phyloP scores from a whole-genome alignment of 495 filamentous ascomycete genomes.

The Annulohypoxylon maeteangense region DNA sequence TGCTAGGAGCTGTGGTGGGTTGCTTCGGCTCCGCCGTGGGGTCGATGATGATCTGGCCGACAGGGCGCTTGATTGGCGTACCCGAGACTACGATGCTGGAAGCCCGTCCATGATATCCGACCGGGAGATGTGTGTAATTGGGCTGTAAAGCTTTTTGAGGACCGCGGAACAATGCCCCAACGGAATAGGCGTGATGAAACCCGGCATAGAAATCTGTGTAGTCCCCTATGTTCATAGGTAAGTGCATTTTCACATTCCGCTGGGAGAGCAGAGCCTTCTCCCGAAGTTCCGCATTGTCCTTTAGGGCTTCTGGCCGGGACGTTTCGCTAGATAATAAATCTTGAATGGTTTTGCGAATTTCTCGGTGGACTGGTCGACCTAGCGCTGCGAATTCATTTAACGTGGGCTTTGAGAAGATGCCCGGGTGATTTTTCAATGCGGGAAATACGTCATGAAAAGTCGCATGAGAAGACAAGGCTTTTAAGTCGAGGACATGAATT shows the following conservation, averaged over 20 bases:
- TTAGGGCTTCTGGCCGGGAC: constrained; percentile 41
- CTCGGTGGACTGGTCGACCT: constrained; percentile 74
- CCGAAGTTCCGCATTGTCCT: constrained; percentile 49
- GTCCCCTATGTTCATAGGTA: constrained; percentile 91
- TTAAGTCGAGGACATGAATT: constrained; percentile 78
- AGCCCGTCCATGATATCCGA: constrained; percentile 87
- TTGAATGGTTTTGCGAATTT: constrained; percentile 79
- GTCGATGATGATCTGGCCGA: constrained; percentile 82
- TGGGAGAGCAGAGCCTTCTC: constrained; percentile 58
- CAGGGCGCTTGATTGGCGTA: constrained; percentile 77
- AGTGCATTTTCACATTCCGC: constrained; percentile 72
- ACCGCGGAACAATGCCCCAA: constrained; percentile 86
- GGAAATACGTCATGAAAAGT: constrained; percentile 71
- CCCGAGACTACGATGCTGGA: constrained; percentile 83
- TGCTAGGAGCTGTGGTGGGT: constrained; percentile 70
- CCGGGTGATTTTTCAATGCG: constrained; percentile 63
- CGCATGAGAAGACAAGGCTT: constrained; percentile 64
- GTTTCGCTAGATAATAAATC: constrained; percentile 71
- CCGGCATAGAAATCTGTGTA: constrained; percentile 99
- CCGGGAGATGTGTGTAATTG: constrained; percentile 91
- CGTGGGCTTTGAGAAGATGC: constrained; percentile 73
- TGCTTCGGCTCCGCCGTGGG: constrained; percentile 65
- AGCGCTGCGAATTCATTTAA: constrained; percentile 87
- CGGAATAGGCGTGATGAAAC: constrained; percentile 83
- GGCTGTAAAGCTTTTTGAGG: constrained; percentile 81